Percentiles rank a stretch among this genome's conserved stretches.
Evolutionary conservation across 192 early-diverging fungal genomes (phyloP).

Genomic region (Coemansia reversa): DNA sequence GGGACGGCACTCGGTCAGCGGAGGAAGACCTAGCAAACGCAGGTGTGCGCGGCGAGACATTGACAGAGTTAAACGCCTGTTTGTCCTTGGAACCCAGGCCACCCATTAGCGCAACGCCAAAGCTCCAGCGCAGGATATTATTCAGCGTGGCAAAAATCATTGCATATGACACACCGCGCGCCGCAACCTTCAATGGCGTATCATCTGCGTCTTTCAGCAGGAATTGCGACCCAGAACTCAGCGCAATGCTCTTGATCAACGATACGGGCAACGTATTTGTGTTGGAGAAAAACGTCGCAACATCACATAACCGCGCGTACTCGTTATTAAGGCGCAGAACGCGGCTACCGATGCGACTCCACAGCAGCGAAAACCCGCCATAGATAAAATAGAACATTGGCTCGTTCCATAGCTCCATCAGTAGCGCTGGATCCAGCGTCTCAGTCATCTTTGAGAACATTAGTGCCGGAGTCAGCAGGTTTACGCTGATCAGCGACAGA

Average conservation of each 20-base stretch:
- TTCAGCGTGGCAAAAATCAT: slow-evolving; percentile 78
- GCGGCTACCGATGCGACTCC: slow-evolving; percentile 44
- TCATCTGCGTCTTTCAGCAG: slow-evolving; percentile 50
- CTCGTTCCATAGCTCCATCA: slow-evolving; percentile 72
- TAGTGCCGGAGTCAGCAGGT: slow-evolving; percentile 73
- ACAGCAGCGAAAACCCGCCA: slow-evolving; percentile 44
- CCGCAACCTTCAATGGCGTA: slow-evolving; percentile 48
- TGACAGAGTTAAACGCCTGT: slow-evolving; percentile 41
- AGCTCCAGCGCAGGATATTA: slow-evolving; percentile 77
- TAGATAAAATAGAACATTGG: slow-evolving; percentile 59
- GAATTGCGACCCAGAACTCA: slow-evolving; percentile 48
- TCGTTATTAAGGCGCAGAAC: slow-evolving; percentile 47
- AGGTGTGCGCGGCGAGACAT: slow-evolving; percentile 29
- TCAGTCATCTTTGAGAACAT: slow-evolving; percentile 74
- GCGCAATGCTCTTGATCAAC: slow-evolving; percentile 61
- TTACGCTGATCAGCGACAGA: slow-evolving; percentile 62
- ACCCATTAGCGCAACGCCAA: slow-evolving; percentile 66
- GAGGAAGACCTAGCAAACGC: slow-evolving; percentile 16
- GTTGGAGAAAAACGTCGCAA: slow-evolving; percentile 69
- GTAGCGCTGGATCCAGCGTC: slow-evolving; percentile 60
- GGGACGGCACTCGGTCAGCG: not conserved
- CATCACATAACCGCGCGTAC: slow-evolving; percentile 63
- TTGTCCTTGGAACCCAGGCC: slow-evolving; percentile 26
- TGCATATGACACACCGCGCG: slow-evolving; percentile 73
- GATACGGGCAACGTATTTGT: slow-evolving; percentile 75